Evolutionary conservation across 306 rosid genomes (phyloP), one percentile per base, ranked within the genome.

Genomic region (Luffa acutangula): DNA sequence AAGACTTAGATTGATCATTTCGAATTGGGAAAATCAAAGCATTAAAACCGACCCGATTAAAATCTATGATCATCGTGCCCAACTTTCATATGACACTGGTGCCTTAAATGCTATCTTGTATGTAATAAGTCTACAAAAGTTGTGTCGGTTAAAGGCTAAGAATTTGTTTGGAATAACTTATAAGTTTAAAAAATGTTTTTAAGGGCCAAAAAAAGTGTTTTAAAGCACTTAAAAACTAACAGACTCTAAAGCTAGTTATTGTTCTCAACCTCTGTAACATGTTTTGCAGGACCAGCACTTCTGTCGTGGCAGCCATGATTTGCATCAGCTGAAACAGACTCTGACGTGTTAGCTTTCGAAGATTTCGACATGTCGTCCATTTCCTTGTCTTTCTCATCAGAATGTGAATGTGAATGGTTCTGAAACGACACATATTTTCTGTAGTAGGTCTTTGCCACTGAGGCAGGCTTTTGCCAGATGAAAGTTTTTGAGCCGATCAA

Each of bases 381-480:
- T 72, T 46, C 58, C 42, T 25, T 13, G 36, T 46, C 34, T 11
- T 72, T 72, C 78, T 15, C 65, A 25, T 75, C 46, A 53, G 64
- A 17, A 6, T 75, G 21, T 36, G 48, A 75, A 52, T 15, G 33
- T 36, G 48, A 75, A 52, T 15, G 33, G 34, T 34, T 36, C 31
- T 75, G 31, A 75, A 77, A 49, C 51, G 70, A 72, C 39, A 46
- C 41, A 25, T 45, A 80, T 64, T 9, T 86, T 17, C 33, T 77
- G 42, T 74, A 72, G 7, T 74, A 81, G 14, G 76, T 45, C 79
- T 51, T 78, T 2, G 79, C 86, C 72, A 80, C 42, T 39, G 64
- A 42, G 60, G 84, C 67, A 42, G 89, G 82, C 64, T 20, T 78
- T 73, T 53, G 34, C 89, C 85, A 86, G 54, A 81, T 75, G 52